Evolutionary conservation across 2,329 filamentous ascomycete genomes (phyloP).

Genomic region (Polychaeton citri): DNA sequence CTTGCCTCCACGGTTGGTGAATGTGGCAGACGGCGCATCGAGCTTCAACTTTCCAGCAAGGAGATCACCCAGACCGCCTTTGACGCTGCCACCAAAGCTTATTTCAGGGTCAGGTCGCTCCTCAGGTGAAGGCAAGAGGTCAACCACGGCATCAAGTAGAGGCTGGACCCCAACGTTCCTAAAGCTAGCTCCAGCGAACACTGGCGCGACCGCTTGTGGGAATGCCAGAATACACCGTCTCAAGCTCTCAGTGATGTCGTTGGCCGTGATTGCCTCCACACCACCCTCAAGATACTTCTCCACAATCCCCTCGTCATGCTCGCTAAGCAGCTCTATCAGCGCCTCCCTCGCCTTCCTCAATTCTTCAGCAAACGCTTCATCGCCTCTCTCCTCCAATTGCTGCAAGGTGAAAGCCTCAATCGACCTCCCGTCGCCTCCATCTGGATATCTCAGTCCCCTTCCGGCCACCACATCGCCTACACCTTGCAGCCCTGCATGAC

Average conservation of each 20-base stretch:
- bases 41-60: conserved; percentile 23
- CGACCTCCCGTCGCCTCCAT: conserved; percentile 50
- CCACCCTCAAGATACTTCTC: conserved; percentile 70
- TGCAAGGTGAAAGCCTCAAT: conserved; percentile 38
- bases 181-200: conserved; percentile 87
- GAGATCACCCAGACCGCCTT: conserved; percentile 39
- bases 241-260: conserved; percentile 59
- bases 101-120: conserved; percentile 72
- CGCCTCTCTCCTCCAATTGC: conserved; percentile 34
- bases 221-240: conserved; percentile 56
- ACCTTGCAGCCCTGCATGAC: conserved; percentile 53
- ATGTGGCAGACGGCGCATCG: conserved; percentile 3
- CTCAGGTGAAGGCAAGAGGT: conserved; percentile 70
- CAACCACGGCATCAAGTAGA: conserved; percentile 73
- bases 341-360: conserved; percentile 62
- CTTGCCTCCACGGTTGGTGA: conserved; percentile 20
- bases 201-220: conserved; percentile 62
- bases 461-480: conserved; percentile 73
- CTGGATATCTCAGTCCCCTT: conserved; percentile 60
- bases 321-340: conserved; percentile 71
- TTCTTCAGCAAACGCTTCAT: conserved; percentile 46
- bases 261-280: conserved; percentile 54
- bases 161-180: conserved; percentile 89
- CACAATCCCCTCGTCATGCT: conserved; percentile 76
- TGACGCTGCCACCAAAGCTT: conserved; percentile 43